Evolutionary conservation across 2,329 filamentous ascomycete genomes (phyloP).

Genomic region (Sordariomycetes sp.): DNA sequence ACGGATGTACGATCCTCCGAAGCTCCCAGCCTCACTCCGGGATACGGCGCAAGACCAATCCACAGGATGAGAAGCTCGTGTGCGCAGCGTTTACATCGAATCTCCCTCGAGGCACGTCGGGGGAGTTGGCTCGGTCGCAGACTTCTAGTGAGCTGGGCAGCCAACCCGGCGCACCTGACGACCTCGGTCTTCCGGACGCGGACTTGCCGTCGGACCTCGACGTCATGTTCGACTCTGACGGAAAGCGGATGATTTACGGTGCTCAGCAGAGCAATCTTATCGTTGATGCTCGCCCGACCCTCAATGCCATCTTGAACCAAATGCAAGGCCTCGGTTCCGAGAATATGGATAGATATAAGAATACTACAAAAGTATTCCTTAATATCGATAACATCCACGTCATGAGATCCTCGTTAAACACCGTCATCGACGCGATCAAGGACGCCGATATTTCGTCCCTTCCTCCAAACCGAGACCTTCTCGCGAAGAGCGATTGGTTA

Average conservation of each 20-base stretch:
- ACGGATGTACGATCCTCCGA: slow-evolving; percentile 92
- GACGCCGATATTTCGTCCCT: slow-evolving; percentile 80
- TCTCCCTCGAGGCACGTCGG: slow-evolving; percentile 16
- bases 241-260: slow-evolving; percentile 62
- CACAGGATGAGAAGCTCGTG: slow-evolving; percentile 90
- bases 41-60: slow-evolving; percentile 74
- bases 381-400: slow-evolving; percentile 98
- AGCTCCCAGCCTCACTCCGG: slow-evolving; percentile 88
- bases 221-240: slow-evolving; percentile 45
- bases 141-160: not conserved
- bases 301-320: slow-evolving; percentile 93
- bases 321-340: slow-evolving; percentile 87
- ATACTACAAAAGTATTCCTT: slow-evolving; percentile 80
- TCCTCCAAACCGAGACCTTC: slow-evolving; percentile 66
- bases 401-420: slow-evolving; percentile 84
- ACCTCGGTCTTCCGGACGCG: slow-evolving; percentile 15
- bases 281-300: slow-evolving; percentile 83
- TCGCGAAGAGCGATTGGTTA: slow-evolving; percentile 80
- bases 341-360: slow-evolving; percentile 95
- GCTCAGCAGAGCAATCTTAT: slow-evolving; percentile 91
- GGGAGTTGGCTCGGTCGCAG: slow-evolving; percentile 10
- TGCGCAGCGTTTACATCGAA: slow-evolving; percentile 82
- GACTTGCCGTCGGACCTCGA: slow-evolving; percentile 32
- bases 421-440: slow-evolving; percentile 77
- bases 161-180: not conserved